phyloP scores from a whole-genome alignment of 768 basidiomycete genomes.

The Termitomyces sp. region DNA sequence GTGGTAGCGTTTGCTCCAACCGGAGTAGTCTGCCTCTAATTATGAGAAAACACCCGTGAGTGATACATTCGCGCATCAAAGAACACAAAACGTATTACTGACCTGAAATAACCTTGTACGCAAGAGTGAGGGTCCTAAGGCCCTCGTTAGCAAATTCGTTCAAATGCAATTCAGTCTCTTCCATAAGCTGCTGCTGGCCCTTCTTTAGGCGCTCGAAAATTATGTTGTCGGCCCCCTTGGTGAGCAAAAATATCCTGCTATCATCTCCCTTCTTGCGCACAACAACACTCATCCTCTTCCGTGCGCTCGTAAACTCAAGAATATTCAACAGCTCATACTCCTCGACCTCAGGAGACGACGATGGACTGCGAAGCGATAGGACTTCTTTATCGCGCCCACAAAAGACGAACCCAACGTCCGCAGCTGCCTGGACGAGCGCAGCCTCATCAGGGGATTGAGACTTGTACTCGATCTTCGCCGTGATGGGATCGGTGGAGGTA shows the following conservation, averaged over 20 bases:
- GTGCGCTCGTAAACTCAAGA: constrained; percentile 87
- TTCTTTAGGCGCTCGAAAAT: constrained; percentile 84
- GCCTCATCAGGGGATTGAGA: constrained; percentile 97
- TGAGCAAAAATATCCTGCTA: constrained; percentile 62
- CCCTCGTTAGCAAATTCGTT: constrained; percentile 85
- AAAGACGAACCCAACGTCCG: constrained; percentile 92
- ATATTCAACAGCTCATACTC: constrained; percentile 89
- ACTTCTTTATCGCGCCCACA: constrained; percentile 82
- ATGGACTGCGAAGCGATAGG: constrained; percentile 74
- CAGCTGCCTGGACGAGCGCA: constrained; percentile 95
- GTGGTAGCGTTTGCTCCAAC: constrained; percentile 80
- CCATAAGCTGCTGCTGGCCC: constrained; percentile 63
- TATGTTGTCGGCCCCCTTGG: constrained; percentile 94
- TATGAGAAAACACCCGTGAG: background rate
- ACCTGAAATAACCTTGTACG: constrained; percentile 80
- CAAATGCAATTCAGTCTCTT: constrained; percentile 76
- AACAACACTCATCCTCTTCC: constrained; percentile 95
- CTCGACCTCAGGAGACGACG: constrained; percentile 51
- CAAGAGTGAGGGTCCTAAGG: constrained; percentile 87
- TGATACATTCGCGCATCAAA: background rate
- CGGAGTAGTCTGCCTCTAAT: constrained; percentile 70
- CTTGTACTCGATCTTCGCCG: constrained; percentile 83
- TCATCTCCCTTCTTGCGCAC: constrained; percentile 67
- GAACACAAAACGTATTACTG: constrained; percentile 18
- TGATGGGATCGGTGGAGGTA: constrained; percentile 61